Conservation (phyloP, 2,329 filamentous ascomycete species). For the Arthroderma sp. region DNA sequence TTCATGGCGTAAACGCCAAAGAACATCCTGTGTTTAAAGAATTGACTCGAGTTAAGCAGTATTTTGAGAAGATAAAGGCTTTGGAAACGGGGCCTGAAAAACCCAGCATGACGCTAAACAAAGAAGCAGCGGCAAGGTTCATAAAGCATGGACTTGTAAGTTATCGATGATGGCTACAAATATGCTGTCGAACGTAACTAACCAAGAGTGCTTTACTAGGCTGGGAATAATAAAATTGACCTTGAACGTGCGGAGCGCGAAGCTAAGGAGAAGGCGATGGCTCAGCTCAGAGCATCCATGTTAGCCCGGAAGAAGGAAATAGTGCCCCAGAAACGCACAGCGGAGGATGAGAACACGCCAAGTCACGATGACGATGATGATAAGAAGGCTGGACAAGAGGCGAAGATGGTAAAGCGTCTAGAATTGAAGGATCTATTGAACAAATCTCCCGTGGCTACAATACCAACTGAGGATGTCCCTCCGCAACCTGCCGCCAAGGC, state of each 20-base stretch:
- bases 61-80: conserved; percentile 81
- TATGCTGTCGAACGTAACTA: background rate
- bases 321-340: conserved; percentile 10
- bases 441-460: no score
- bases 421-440: conserved; percentile 8
- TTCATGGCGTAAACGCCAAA: conserved; percentile 69
- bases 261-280: conserved; percentile 38
- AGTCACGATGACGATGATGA: conserved; percentile 16
- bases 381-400: conserved; percentile 17
- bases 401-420: conserved; percentile 6
- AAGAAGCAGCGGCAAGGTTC: conserved; percentile 65
- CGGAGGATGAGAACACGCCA: conserved; percentile 17
- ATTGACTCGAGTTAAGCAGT: conserved; percentile 73
- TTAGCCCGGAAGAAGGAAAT: conserved; percentile 21
- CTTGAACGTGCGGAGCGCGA: conserved; percentile 36
- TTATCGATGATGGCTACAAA: background rate
- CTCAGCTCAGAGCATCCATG: conserved; percentile 35
- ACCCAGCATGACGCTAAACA: conserved; percentile 51
- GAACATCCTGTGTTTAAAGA: conserved; percentile 76
- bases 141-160: conserved; percentile 67
- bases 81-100: conserved; percentile 51
- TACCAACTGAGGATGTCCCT: no score
- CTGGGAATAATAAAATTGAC: conserved; percentile 40
- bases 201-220: conserved; percentile 14
- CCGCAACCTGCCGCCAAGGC: no score